These are phyloP conservation scores for Fonsecaea monophora DNA, from an alignment of 2,329 filamentous ascomycete genomes.

Conservation along the genomic window DNA sequence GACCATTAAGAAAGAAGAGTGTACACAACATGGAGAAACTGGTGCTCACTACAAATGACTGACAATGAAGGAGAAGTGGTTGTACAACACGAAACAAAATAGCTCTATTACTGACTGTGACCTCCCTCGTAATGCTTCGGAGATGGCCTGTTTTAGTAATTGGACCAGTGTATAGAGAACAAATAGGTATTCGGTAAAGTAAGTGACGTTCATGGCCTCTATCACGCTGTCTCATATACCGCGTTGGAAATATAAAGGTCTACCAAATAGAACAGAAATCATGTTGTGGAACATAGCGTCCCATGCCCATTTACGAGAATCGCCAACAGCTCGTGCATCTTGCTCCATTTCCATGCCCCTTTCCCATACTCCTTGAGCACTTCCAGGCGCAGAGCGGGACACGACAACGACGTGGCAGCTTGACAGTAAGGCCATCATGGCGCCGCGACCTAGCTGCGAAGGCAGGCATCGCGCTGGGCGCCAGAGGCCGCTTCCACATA, in stretches of 20 bases:
- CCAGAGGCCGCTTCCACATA: not conserved
- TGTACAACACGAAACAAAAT: too few relatives aligned
- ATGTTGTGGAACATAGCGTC: not conserved
- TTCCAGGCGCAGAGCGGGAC: not conserved
- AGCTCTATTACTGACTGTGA: too few relatives aligned
- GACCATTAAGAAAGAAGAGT: not conserved
- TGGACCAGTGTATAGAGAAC: not conserved
- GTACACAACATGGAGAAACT: not conserved
- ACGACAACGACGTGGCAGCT: not conserved
- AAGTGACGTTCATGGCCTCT: not conserved
- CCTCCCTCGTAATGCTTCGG: too few relatives aligned
- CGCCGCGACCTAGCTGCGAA: not conserved
- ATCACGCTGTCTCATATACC: not conserved
- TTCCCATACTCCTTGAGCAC: not conserved
- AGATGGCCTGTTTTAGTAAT: too few relatives aligned
- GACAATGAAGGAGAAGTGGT: not conserved
- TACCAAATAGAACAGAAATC: not conserved
- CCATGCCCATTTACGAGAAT: not conserved
- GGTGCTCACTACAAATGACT: not conserved
- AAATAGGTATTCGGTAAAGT: not conserved
- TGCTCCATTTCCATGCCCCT: not conserved
- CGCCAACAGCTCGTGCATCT: not conserved
- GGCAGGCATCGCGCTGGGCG: not conserved
- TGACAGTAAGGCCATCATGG: not conserved
- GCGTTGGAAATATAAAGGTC: not conserved